A percentile compares a stretch with the other conserved stretches of the same genome.
These are phyloP conservation scores for Neltuma alba DNA, from an alignment of 306 rosid species.

Conservation along the genomic window DNA sequence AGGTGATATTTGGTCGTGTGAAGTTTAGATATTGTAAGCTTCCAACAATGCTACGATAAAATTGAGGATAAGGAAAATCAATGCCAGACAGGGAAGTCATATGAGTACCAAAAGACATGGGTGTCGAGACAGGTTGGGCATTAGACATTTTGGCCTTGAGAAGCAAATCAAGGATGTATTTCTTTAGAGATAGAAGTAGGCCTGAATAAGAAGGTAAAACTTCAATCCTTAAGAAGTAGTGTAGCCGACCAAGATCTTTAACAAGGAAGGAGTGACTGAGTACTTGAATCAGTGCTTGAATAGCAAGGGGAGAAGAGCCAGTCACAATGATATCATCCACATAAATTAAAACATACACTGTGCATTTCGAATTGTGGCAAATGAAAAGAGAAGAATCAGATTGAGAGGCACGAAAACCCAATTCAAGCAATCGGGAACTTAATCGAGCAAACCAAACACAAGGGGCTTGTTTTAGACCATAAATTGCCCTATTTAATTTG, in stretches of 20 bases:
- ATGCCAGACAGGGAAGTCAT: rapidly evolving
- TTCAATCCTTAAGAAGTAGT: background rate
- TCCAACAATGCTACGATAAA: background rate
- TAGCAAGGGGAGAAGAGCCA: background rate
- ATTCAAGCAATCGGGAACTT: rapidly evolving
- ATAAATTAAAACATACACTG: background rate
- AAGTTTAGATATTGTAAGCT: background rate
- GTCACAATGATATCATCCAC: background rate
- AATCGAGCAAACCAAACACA: background rate
- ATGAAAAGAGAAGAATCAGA: background rate
- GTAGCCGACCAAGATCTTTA: too few relatives aligned
- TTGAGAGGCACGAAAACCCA: background rate
- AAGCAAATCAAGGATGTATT: background rate
- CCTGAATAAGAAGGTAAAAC: background rate
- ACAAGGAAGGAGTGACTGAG: too few relatives aligned
- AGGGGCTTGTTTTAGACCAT: background rate
- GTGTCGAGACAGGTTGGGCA: background rate
- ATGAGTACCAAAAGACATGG: background rate
- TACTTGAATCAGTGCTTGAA: too few relatives aligned
- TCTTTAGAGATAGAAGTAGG: background rate
- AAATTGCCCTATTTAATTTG: background rate
- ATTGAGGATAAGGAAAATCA: background rate
- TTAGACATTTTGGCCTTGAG: background rate
- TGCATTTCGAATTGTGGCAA: background rate
- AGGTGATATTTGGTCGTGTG: background rate